Conservation (phyloP, 345 rosid genomes). For the Lepidium aucheri region DNA sequence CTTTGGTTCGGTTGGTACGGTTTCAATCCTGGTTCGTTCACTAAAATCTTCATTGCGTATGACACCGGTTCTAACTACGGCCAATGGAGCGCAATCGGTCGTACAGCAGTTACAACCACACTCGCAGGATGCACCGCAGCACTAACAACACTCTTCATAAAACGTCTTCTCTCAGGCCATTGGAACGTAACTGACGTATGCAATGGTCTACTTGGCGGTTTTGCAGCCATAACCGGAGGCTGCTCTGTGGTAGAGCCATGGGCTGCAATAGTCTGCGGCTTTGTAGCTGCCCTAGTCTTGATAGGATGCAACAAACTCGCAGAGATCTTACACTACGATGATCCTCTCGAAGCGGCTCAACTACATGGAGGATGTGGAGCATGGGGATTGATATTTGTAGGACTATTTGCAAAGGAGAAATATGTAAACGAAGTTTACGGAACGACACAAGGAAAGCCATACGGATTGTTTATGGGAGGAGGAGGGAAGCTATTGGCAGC, state of each 20-base stretch:
- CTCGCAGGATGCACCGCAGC: conserved; percentile 84
- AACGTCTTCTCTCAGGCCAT: conserved; percentile 63
- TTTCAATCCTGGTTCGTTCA: conserved; percentile 68
- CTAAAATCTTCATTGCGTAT: conserved; percentile 35
- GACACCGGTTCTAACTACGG: conserved; percentile 35
- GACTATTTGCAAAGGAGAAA: conserved; percentile 54
- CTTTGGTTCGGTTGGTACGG: conserved; percentile 90
- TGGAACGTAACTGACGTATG: conserved; percentile 93
- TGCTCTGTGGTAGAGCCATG: conserved; percentile 90
- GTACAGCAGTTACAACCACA: conserved; percentile 91
- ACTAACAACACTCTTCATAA: conserved; percentile 74
- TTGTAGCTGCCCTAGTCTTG: conserved; percentile 59
- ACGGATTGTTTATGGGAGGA: conserved; percentile 86
- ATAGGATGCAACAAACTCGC: conserved; percentile 75
- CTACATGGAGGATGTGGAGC: conserved; percentile 92
- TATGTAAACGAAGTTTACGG: conserved; percentile 54
- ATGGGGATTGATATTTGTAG: conserved; percentile 83
- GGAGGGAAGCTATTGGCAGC: conserved; percentile 77
- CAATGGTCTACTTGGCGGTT: conserved; percentile 83
- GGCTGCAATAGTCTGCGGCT: conserved; percentile 86
- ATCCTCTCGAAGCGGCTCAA: conserved; percentile 80
- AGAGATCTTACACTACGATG: conserved; percentile 47
- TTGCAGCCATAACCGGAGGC: conserved; percentile 78
- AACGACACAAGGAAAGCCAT: conserved; percentile 23
- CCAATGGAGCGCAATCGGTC: conserved; percentile 72